These are phyloP conservation scores for Quercus lobata DNA, from an alignment of 331 rosid genomes.

Conservation along the genomic window DNA sequence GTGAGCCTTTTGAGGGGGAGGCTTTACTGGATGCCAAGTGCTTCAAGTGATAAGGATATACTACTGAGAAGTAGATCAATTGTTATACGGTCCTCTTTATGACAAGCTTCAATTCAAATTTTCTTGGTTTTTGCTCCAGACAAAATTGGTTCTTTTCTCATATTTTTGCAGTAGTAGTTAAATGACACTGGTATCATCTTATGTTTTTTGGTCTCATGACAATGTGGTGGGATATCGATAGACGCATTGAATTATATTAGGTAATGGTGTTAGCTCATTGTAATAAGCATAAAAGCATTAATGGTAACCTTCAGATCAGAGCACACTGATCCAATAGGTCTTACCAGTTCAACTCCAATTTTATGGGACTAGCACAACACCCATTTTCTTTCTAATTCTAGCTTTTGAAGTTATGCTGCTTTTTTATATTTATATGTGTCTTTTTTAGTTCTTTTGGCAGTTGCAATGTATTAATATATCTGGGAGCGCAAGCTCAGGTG, in stretches of 20 bases:
- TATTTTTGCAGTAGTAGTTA: neutral
- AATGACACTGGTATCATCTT: neutral
- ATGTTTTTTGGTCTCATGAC: constrained; percentile 4
- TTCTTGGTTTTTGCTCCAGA: neutral
- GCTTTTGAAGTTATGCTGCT: too few species aligned
- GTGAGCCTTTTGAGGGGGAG: constrained; percentile 88
- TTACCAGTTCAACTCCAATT: too few species aligned
- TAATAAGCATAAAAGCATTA: neutral
- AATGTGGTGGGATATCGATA: neutral
- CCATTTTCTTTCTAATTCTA: too few species aligned
- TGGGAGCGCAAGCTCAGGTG: too few species aligned
- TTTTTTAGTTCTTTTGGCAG: too few species aligned
- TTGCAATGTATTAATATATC: too few species aligned
- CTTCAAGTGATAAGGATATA: constrained; percentile 60
- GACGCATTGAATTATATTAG: neutral
- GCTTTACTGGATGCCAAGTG: constrained; percentile 88
- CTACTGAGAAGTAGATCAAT: neutral
- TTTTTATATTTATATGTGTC: too few species aligned
- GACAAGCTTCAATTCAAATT: neutral
- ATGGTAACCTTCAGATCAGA: too few species aligned
- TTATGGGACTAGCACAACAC: too few species aligned
- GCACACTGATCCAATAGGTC: too few species aligned
- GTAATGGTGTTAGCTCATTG: neutral
- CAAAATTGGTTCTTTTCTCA: neutral
- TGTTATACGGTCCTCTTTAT: neutral